A percentile compares a stretch with the other conserved stretches of the same genome.
Evolutionary conservation across 2,329 filamentous ascomycete species (phyloP).

Genomic region (Lecanicillium sp.): DNA sequence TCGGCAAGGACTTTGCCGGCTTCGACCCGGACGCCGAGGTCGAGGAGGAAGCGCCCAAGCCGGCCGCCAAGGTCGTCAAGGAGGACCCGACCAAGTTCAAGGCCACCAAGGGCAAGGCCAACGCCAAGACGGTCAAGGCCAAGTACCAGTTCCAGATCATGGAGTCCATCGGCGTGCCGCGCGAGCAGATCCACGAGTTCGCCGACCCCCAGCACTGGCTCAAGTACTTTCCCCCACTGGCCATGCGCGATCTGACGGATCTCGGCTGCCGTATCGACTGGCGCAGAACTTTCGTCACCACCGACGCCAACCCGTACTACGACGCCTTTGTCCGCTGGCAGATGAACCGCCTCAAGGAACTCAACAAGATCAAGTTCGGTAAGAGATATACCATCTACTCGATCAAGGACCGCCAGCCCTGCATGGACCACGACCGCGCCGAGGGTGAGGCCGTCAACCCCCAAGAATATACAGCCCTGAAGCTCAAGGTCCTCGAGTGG

Average conservation of each 20-base stretch:
- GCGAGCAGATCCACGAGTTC: conserved; percentile 87
- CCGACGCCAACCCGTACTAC: conserved; percentile 94
- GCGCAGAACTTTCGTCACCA: conserved; percentile 88
- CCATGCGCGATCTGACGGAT: conserved; percentile 68
- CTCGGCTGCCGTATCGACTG: conserved; percentile 88
- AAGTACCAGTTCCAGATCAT: conserved; percentile 98
- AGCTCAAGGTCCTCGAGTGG: conserved; percentile 89
- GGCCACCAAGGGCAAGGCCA: conserved; percentile 87
- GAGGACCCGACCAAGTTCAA: conserved; percentile 87
- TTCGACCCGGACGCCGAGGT: conserved; percentile 60
- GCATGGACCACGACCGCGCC: conserved; percentile 43
- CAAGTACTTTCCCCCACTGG: conserved; percentile 65
- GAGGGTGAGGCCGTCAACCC: conserved; percentile 53
- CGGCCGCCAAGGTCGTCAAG: conserved; percentile 60
- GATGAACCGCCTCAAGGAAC: conserved; percentile 84
- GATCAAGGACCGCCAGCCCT: conserved; percentile 40
- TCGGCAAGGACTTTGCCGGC: conserved; percentile 77
- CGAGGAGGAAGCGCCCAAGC: conserved; percentile 41
- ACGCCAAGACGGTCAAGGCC: conserved; percentile 81
- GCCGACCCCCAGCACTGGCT: conserved; percentile 91
- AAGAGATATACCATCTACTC: conserved; percentile 87
- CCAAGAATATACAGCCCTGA: conserved; percentile 89
- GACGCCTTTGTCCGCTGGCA: conserved; percentile 96
- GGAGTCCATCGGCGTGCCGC: conserved; percentile 80
- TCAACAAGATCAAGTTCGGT: conserved; percentile 90